These are phyloP conservation scores for Dentipellis sp. DNA, from an alignment of 768 basidiomycete species.

Conservation along the genomic window DNA sequence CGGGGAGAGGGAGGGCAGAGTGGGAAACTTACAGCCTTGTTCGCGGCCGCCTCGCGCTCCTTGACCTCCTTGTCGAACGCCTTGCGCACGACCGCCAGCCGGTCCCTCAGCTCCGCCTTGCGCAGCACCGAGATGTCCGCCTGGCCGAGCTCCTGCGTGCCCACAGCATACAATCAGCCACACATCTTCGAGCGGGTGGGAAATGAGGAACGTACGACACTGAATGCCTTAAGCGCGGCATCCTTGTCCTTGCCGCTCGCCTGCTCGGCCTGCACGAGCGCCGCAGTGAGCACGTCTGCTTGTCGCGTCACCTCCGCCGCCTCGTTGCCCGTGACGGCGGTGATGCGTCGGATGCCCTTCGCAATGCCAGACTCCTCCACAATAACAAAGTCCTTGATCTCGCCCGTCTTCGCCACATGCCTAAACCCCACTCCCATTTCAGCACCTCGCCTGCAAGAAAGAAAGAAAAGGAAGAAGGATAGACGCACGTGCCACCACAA, in stretches of 20 bases:
- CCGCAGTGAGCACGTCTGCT: constrained; percentile 52
- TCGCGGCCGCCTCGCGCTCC: constrained; percentile 66
- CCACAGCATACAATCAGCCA: background rate
- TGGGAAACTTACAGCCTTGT: constrained; percentile 54
- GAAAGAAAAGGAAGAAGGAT: background rate
- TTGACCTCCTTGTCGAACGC: constrained; percentile 79
- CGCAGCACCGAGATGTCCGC: constrained; percentile 80
- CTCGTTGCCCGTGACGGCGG: constrained; percentile 91
- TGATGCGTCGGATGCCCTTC: constrained; percentile 92
- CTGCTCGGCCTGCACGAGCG: constrained; percentile 52
- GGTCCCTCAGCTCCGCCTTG: constrained; percentile 75
- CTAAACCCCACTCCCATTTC: constrained; percentile 26
- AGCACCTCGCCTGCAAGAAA: background rate
- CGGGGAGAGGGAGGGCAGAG: background rate
- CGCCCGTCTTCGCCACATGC: constrained; percentile 93
- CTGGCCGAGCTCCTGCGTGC: constrained; percentile 75
- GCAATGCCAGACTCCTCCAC: constrained; percentile 96
- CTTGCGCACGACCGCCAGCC: constrained; percentile 62
- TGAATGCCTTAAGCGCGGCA: constrained; percentile 71
- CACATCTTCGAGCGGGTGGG: background rate
- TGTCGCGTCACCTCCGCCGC: constrained; percentile 71
- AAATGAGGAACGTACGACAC: constrained; percentile 49
- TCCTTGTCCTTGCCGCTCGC: constrained; percentile 78
- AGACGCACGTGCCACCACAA: constrained; percentile 90
- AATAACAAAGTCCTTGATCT: constrained; percentile 94